Percentiles rank a stretch among this genome's conserved stretches.
Conservation (phyloP, 345 rosid genomes). For the Eucalyptus leucophloia region DNA sequence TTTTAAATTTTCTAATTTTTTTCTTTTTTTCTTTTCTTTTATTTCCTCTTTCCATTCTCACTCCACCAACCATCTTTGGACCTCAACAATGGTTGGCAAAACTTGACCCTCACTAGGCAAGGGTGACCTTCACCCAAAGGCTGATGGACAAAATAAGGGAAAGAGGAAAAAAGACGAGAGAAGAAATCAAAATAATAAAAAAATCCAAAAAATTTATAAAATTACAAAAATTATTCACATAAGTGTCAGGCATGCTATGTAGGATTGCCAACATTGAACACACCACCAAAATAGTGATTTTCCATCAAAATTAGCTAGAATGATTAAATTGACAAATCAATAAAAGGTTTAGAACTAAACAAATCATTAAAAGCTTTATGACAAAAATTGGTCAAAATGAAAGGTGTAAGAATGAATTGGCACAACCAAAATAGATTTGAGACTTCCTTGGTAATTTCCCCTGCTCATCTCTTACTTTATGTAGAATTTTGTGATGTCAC, state of each 20-base stretch:
- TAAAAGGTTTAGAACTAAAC: not conserved
- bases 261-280: not conserved
- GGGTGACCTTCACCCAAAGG: not conserved
- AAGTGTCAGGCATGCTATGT: not conserved
- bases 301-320: not conserved
- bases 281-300: not conserved
- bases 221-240: not conserved
- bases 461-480: not conserved
- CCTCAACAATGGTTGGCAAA: rapidly evolving
- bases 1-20: too few species aligned
- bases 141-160: not conserved
- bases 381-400: not conserved
- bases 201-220: too few species aligned
- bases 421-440: not conserved
- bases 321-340: too few species aligned
- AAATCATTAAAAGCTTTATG: not conserved
- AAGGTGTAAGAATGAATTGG: not conserved
- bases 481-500: not conserved
- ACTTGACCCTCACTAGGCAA: not conserved
- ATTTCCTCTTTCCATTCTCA: not conserved
- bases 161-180: not conserved
- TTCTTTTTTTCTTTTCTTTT: too few species aligned
- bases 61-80: not conserved
- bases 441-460: not conserved
- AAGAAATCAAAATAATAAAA: too few species aligned